Base-by-base conservation (phyloP, 257 asterid species). In the Craterostigma plantagineum region DNA sequence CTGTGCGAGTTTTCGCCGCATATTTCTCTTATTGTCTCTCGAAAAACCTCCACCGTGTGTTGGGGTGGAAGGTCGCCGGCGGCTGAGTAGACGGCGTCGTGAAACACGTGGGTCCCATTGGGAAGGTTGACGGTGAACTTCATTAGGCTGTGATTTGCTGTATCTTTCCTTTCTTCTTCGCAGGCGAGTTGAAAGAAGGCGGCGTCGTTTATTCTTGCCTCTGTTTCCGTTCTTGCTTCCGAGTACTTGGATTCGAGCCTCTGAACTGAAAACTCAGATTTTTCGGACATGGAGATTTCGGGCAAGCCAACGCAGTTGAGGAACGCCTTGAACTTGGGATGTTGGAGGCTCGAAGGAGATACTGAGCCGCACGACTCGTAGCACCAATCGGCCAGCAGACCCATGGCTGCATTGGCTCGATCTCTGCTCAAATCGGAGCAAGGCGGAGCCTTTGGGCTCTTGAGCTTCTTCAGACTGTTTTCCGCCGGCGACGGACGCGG, bases 121-220 rank as follows among this genome's bases (percentile, higher is more conserved):
- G 99, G 99, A 47, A 90, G 93, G 59, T 90, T 90, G 37, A 90
- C 78, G 7, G 72, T 61, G 55, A 90, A 60, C 65, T 75, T 87
- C 43, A 83, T 91, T 18, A 75, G 77, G 14, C 75, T 83, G 7
- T 72, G 68, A 3, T 50, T 52, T 33, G 44, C 57, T 62, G 48
- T 60, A 46, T n/a, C n/a, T n/a, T n/a, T n/a, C n/a, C 63, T 79
- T 0, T 58, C 46, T 7, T 92, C 96, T 37, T 77, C 86, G 4
- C 84, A 66, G 1, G 87, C 81, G 35, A 90, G 57, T 62, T 90
- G 99, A 56, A 90, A 90, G 77, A 83, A 90, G 95, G 83, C 66
- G 33, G 99, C 95, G 34, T 90, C 99, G 27, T 81, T 72, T 14
- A 90, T 83, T 62, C 70, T 83, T 11, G 92, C 90, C 50, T 90